Conservation (phyloP, 306 rosid species). For the Bauhinia variegata region DNA sequence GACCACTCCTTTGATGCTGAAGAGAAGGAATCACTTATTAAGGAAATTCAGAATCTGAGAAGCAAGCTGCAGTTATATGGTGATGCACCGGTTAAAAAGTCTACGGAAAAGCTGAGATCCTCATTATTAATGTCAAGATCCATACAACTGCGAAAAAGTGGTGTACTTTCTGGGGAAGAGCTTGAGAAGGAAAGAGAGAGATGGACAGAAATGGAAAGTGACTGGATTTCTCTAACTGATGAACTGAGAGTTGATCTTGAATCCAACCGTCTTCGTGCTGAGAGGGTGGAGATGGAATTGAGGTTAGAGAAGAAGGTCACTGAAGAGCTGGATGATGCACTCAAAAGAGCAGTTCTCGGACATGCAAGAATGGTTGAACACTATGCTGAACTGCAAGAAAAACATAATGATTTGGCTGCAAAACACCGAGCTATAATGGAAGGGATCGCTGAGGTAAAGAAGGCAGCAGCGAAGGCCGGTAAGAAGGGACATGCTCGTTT, state of each 20-base stretch:
- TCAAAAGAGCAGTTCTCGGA: conserved; percentile 81
- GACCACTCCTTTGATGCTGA: conserved; percentile 50
- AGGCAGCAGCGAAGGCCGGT: conserved; percentile 83
- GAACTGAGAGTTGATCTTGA: conserved; percentile 86
- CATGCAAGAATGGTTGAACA: conserved; percentile 93
- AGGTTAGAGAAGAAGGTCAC: conserved; percentile 71
- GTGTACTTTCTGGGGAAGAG: conserved; percentile 57
- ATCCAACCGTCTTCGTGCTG: conserved; percentile 63
- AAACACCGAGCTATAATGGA: conserved; percentile 85
- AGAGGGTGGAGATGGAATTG: conserved; percentile 75
- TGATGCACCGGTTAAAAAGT: conserved; percentile 57
- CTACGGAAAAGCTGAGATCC: conserved; percentile 80
- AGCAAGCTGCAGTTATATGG: conserved; percentile 61
- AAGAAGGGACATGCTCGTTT: conserved; percentile 82
- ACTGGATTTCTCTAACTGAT: conserved; percentile 94
- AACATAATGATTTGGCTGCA: conserved; percentile 70
- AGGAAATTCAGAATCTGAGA: conserved; percentile 76
- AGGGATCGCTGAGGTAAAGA: conserved; percentile 92
- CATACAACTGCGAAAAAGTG: conserved; percentile 67
- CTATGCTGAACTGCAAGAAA: conserved; percentile 91
- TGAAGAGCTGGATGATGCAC: conserved; percentile 84
- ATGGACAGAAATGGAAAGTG: conserved; percentile 99
- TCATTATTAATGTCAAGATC: conserved; percentile 72
- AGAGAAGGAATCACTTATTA: conserved; percentile 90
- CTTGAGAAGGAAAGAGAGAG: conserved; percentile 77